These are phyloP conservation scores for Neonectria faginata DNA, from an alignment of 2,329 filamentous ascomycete species.

Conservation along the genomic window DNA sequence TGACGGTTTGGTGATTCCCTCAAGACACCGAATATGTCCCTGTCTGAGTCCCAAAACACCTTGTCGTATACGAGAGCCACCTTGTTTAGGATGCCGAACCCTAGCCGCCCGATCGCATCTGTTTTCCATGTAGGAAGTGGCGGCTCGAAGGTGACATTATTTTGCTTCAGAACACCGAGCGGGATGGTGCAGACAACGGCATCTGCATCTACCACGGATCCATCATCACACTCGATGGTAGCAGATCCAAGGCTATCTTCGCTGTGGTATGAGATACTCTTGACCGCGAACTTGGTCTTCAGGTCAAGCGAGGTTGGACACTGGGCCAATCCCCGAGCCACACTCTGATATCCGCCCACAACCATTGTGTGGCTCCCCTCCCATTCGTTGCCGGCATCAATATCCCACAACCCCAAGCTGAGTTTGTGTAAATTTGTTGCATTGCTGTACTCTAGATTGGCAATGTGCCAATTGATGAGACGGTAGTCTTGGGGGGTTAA, in stretches of 20 bases:
- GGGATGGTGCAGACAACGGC: slow-evolving; percentile 91
- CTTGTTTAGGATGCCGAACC: slow-evolving; percentile 96
- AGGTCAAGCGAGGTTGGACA: slow-evolving; percentile 83
- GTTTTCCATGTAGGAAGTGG: slow-evolving; percentile 88
- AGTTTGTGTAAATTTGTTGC: slow-evolving; percentile 88
- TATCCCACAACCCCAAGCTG: slow-evolving; percentile 93
- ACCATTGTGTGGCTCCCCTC: slow-evolving; percentile 95
- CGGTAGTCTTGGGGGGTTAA: slow-evolving; percentile 88
- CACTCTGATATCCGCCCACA: slow-evolving; percentile 91
- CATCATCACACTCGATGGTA: slow-evolving; percentile 80
- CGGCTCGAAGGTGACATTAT: slow-evolving; percentile 85
- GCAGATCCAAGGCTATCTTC: slow-evolving; percentile 61
- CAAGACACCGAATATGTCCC: slow-evolving; percentile 94
- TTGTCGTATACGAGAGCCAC: slow-evolving; percentile 90
- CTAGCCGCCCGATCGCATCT: slow-evolving; percentile 83
- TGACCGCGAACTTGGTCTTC: slow-evolving; percentile 78
- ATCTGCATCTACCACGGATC: slow-evolving; percentile 83
- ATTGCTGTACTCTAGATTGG: slow-evolving; percentile 98
- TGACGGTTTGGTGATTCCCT: slow-evolving; percentile 76
- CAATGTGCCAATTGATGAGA: slow-evolving; percentile 97
- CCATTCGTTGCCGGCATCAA: slow-evolving; percentile 97
- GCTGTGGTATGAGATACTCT: slow-evolving; percentile 74
- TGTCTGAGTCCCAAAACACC: slow-evolving; percentile 89
- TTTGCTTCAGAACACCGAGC: slow-evolving; percentile 90
- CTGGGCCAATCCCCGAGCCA: slow-evolving; percentile 86